Base-by-base conservation (phyloP, 495 filamentous ascomycete species). In the Thermochaetoides thermophila region DNA sequence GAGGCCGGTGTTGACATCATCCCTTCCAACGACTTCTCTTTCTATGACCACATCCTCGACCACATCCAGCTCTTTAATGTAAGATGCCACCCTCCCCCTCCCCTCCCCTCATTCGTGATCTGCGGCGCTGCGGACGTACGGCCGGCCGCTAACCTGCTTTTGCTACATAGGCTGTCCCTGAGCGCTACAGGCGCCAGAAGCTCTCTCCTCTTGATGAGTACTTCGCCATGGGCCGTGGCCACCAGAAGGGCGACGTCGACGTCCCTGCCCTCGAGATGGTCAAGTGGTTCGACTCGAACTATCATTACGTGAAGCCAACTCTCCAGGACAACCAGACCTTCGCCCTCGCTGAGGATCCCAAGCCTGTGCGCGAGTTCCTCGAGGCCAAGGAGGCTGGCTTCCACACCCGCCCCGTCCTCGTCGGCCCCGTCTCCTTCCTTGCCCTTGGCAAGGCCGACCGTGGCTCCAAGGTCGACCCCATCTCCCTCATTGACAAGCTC, bases 231-330 rank as follows among this genome's bases (percentile, higher is more conserved):
- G 89, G 91, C 52, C 78, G 89, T 73, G 89, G 89, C 58, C 86
- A 84, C 60, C 89, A 97, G 64, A 84, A 81, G 70, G 68, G 71
- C 36, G 84, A 76, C 45, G 72, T 97, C 44, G 89, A 97, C 66
- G 89, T 97, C 48, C 86, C 87, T 30, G 68, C 66, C 50, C 68
- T 96, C 57, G 89, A 97, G 71, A 97, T 97, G 89, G 89, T 97
- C 34, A 97, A 97, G 68, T 97, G 91, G 89, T 97, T 97, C 59
- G 89, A 97, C 71, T 92, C 84, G 45, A 97, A 97, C 78, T 97
- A 97, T 75, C 89, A 97, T 73, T 96, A 96, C 67, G 89, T 96
- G 63, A 95, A 95, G 74, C 89, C 89, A 38, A 94, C 89, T 38
- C 72, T 97, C 37, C 81, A 92, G 61, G 79, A 95, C 63, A 77